Evolutionary conservation across 495 filamentous ascomycete genomes (phyloP).

Genomic region (Penicillium diatomitis): DNA sequence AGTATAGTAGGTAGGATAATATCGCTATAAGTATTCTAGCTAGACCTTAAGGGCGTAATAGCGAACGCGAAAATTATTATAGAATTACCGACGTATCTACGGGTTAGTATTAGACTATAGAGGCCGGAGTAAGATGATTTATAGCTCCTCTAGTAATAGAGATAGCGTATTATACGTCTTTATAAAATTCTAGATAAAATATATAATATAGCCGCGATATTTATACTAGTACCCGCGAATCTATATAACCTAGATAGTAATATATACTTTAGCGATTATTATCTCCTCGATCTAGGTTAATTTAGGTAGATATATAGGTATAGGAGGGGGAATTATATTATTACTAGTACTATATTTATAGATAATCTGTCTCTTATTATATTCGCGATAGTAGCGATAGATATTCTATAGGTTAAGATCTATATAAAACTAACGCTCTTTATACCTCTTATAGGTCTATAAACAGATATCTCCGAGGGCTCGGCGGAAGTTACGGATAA

Average conservation of each 20-base stretch:
- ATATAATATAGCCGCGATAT: neutral
- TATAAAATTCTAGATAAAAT: neutral
- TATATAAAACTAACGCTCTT: neutral
- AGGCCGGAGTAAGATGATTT: neutral
- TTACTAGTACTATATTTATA: neutral
- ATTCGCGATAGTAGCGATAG: neutral
- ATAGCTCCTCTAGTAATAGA: neutral
- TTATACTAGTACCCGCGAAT: neutral
- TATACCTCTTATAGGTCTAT: neutral
- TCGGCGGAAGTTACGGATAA: neutral
- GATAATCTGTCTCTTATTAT: neutral
- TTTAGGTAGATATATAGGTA: neutral
- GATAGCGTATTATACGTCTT: neutral
- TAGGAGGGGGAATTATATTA: neutral
- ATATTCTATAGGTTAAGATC: neutral
- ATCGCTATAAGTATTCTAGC: neutral
- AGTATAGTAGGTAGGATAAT: neutral
- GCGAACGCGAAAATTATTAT: neutral
- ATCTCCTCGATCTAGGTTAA: neutral
- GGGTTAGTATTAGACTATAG: neutral
- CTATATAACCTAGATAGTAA: neutral
- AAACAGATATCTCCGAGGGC: neutral
- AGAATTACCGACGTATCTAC: neutral
- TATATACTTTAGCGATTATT: neutral
- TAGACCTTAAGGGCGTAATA: neutral